Base-by-base conservation (phyloP, 192 early-diverging fungal species). In the Coemansia aciculifera region DNA sequence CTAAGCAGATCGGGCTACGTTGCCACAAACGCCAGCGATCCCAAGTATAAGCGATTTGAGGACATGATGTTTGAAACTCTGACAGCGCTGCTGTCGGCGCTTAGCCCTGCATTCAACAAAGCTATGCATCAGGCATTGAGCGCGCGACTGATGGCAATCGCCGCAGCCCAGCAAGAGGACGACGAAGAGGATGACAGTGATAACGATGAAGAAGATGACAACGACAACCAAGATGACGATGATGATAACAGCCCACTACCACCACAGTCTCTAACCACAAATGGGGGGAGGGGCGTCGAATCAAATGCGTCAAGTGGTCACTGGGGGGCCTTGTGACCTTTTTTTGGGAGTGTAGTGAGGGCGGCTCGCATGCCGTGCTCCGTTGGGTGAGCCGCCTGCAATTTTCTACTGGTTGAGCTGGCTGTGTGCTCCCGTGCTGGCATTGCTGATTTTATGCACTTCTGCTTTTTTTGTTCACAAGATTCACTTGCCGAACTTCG, bases 61-160 rank as follows among this genome's bases (percentile, higher is more conserved):
- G 62, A 37, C 38, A 24, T 17, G 54, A 1, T 40, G 24, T 80
- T 72, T 24, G 78, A 80, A 37, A 31, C 69, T 19, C 67, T 80
- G 34, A 67, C 78, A 1, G 66, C 65, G 34, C 49, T 80, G 46
- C 63, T 80, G 51, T 32, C 59, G 24, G 63, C 63, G 27, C 23
- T 63, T 6, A 80, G 78, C 62, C 63, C 70, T 0, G 63, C 23
- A 31, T 80, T 80, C 34, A 59, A 66, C 39, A 21, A 15, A 5
- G 72, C 69, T 15, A 80, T 80, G 78, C 72, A 75, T 57, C 19
- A 17, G 8, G 37, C 38, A 24, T 59, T 80, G 27, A 43, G 59
- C 43, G 36, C 31, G 7, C 59, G 54, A 24, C 72, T 80, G 27
- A 71, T 64, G 49, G 56, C 66, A 1, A 34, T 74, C 24, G 39